A percentile compares a stretch with the other conserved stretches of the same genome.
phyloP scores from a whole-genome alignment of 768 basidiomycete genomes.

The Collybiopsis confluens region DNA sequence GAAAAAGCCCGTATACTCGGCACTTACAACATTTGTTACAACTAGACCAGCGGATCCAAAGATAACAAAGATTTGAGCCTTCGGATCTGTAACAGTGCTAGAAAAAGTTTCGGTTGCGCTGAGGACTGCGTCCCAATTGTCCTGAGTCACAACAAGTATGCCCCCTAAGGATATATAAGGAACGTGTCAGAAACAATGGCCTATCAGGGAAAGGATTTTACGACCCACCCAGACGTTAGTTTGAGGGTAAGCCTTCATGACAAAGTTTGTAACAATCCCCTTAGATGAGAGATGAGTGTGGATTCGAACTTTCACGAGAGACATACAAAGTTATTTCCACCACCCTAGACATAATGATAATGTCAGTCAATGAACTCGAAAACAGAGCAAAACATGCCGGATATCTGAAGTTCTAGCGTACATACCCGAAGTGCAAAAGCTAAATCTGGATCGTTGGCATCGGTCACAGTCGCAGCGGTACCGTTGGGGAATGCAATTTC shows the following conservation, averaged over 20 bases:
- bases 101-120: conserved; percentile 23
- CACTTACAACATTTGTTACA: conserved; percentile 20
- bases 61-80: conserved; percentile 43
- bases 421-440: conserved; percentile 39
- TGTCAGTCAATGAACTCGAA: neutral
- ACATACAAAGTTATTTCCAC: conserved; percentile 54
- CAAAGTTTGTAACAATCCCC: conserved; percentile 60
- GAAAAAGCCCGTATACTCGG: neutral
- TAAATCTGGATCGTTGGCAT: conserved; percentile 27
- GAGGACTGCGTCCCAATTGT: conserved; percentile 30
- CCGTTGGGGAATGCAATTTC: conserved; percentile 41
- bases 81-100: conserved; percentile 40
- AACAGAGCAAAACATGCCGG: neutral
- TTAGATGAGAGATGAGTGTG: conserved; percentile 10
- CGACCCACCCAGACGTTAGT: conserved; percentile 52
- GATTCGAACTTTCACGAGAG: neutral
- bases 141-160: conserved; percentile 24
- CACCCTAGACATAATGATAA: conserved; percentile 36
- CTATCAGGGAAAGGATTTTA: neutral
- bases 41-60: conserved; percentile 29
- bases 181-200: neutral
- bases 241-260: conserved; percentile 49
- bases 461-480: conserved; percentile 25
- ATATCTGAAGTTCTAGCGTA: neutral
- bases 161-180: conserved; percentile 38